Conservation (phyloP, 257 asterid genomes). For the Plantago elongata region DNA sequence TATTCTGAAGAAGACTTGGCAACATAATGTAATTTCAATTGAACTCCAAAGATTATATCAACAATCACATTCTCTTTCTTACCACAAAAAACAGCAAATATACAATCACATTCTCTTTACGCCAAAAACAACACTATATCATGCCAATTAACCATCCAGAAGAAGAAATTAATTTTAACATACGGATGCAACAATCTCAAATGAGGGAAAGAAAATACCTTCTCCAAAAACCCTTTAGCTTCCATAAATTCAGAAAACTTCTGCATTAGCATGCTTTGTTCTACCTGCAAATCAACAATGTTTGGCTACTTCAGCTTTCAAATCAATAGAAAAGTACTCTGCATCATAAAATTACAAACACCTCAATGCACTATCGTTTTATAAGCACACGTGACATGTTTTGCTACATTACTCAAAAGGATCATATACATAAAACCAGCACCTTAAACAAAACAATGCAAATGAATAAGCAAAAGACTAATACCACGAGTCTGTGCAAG, state of each 20-base stretch:
- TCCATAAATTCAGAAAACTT: slow-evolving; percentile 76
- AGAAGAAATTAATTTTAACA: background rate
- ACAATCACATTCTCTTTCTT: background rate
- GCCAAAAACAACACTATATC: background rate
- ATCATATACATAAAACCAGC: no score
- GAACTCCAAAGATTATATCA: background rate
- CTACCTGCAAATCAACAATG: slow-evolving; percentile 48
- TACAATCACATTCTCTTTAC: background rate
- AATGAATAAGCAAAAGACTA: slow-evolving; percentile 7
- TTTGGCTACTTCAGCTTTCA: slow-evolving; percentile 12
- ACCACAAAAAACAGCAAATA: no score
- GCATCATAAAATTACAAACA: background rate
- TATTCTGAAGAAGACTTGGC: background rate
- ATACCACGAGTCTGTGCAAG: slow-evolving; percentile 74
- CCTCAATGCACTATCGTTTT: no score
- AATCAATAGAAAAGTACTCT: background rate
- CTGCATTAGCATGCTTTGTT: slow-evolving; percentile 93
- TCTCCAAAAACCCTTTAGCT: slow-evolving; percentile 49
- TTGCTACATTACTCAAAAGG: background rate
- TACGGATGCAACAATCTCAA: background rate
- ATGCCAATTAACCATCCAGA: background rate
- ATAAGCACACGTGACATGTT: background rate
- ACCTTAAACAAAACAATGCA: background rate
- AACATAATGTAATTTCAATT: background rate
- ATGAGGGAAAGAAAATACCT: slow-evolving; percentile 31